Evolutionary conservation across 1,284 basidiomycete species (phyloP), one percentile per base, ranked within the genome.

Genomic region (Ceratobasidium sp.): DNA sequence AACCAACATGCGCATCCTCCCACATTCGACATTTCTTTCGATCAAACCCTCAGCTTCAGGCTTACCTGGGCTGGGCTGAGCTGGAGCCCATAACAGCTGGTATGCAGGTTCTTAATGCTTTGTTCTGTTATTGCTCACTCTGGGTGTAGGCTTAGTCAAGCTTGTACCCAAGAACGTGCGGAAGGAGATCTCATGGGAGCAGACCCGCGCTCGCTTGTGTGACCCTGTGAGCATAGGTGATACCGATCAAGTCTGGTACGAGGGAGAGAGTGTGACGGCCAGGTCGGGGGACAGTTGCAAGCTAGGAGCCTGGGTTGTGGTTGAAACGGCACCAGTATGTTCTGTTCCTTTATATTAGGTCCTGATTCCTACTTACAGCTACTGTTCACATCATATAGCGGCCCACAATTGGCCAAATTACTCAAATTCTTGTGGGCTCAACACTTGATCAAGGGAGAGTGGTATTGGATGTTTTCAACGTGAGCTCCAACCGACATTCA

Each of bases 11-110:
- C 28, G 56, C 56, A 28, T 58, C 56, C 33, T 33, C 33, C 33
- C 33, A 33, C 33, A 33, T 33, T 33, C 33, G 33, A 33, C 33
- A 33, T 33, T 33, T 85, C 4, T 33, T 33, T 33, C 33, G 33
- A 33, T 33, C 33, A 33, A 33, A 33, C 33, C 33, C 33, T 33
- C 33, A 33, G 33, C 33, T 33, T 33, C 33, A 33, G 33, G 33
- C 33, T 33, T 33, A 33, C 33, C 33, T 33, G 33, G 33, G 33
- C 33, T 33, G 33, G 33, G 33, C 33, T 33, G 33, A 33, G 33
- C 33, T 33, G 33, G 33, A 33, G 33, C 33, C 33, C 33, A 33
- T 33, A 33, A 33, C 33, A 33, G 33, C 33, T 33, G 33, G 33
- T 33, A 33, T 33, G 33, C 33, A 33, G 33, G 33, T 33, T 33